phyloP scores from a whole-genome alignment of 2,329 filamentous ascomycete species.

The Dactylonectria estremocensis region DNA sequence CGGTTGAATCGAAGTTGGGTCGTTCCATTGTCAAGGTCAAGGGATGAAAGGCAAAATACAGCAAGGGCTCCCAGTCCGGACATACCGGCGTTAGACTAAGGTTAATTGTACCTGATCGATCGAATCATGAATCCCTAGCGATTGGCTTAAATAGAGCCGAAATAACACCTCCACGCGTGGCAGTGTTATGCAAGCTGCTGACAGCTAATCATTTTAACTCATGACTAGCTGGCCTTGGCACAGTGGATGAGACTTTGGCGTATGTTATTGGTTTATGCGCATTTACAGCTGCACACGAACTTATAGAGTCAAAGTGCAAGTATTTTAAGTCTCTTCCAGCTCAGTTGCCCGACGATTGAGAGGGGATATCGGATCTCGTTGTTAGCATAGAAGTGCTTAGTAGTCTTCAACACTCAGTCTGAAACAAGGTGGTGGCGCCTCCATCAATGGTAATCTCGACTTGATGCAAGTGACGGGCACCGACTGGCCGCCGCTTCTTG shows the following conservation, averaged over 20 bases:
- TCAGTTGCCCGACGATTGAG: neutral
- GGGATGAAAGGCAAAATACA: neutral
- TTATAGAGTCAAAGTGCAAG: neutral
- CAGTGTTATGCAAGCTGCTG: neutral
- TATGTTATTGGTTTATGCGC: no score
- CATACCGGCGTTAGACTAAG: constrained; percentile 1
- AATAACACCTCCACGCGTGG: neutral
- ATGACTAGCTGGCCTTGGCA: neutral
- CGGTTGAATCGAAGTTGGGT: neutral
- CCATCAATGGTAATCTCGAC: neutral
- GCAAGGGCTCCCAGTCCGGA: neutral
- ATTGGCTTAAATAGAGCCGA: neutral
- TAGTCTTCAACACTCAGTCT: neutral
- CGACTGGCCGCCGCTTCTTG: neutral
- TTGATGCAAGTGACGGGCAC: neutral
- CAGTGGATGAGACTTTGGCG: neutral
- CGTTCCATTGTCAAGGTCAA: neutral
- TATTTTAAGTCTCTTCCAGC: neutral
- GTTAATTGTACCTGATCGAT: neutral
- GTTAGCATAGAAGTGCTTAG: neutral
- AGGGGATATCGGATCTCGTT: neutral
- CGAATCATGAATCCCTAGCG: neutral
- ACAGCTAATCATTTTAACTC: neutral
- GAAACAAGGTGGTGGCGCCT: neutral
- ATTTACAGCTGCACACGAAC: no score